A percentile compares a stretch with the other conserved stretches of the same genome.
These are phyloP conservation scores for Aspergillus affinis DNA, from an alignment of 495 filamentous ascomycete species.

Conservation along the genomic window DNA sequence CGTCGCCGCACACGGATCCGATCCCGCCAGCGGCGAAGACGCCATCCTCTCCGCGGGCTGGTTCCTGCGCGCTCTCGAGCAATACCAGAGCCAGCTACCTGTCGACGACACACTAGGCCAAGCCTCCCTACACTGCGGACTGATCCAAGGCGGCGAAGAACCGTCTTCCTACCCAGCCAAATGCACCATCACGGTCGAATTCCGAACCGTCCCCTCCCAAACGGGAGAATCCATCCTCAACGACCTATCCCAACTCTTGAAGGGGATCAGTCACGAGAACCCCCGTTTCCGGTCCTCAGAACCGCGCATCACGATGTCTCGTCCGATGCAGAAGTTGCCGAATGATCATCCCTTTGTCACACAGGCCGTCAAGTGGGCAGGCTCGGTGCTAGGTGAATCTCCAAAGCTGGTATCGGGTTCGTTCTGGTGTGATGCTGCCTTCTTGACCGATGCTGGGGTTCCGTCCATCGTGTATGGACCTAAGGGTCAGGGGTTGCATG, in stretches of 20 bases:
- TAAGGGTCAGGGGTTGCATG: slow-evolving; percentile 41
- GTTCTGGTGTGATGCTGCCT: slow-evolving; percentile 47
- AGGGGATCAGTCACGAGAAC: slow-evolving; percentile 19
- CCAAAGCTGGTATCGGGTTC: slow-evolving; percentile 23
- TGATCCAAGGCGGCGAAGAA: slow-evolving; percentile 49
- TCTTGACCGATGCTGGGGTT: slow-evolving; percentile 39
- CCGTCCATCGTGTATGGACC: slow-evolving; percentile 45
- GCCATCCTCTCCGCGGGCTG: slow-evolving; percentile 45
- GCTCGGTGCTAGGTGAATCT: slow-evolving; percentile 14
- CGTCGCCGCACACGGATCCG: slow-evolving; percentile 47
- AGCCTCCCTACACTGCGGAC: slow-evolving; percentile 42
- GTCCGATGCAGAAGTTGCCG: slow-evolving; percentile 34
- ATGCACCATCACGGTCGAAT: slow-evolving; percentile 44
- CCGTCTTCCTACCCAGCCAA: slow-evolving; percentile 46
- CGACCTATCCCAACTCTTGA: slow-evolving; percentile 30
- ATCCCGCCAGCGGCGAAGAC: slow-evolving; percentile 39
- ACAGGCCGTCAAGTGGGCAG: slow-evolving; percentile 22
- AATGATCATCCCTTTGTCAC: slow-evolving; percentile 35
- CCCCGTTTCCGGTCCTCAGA: slow-evolving; percentile 27
- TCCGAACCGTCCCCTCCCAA: slow-evolving; percentile 43
- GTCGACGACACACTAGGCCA: slow-evolving; percentile 32
- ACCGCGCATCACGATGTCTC: slow-evolving; percentile 33
- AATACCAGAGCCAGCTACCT: slow-evolving; percentile 33
- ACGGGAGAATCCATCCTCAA: slow-evolving; percentile 27
- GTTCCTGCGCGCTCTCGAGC: slow-evolving; percentile 41